Evolutionary conservation across 2,329 filamentous ascomycete species (phyloP).

Genomic region (Helicocarpus griseus): DNA sequence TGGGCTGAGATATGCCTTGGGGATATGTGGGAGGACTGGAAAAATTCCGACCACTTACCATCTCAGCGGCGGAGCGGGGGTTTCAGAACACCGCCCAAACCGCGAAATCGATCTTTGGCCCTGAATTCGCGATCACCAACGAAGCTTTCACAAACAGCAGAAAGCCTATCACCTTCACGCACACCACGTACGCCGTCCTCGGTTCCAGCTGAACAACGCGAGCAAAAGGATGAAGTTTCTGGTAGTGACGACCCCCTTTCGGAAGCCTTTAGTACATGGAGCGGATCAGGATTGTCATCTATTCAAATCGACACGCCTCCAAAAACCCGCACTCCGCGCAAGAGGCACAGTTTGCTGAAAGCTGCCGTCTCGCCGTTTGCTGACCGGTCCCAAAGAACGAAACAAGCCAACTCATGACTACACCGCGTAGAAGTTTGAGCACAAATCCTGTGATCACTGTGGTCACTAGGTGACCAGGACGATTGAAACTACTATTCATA

Average conservation of each 20-base stretch:
- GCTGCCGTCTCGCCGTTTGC: not conserved
- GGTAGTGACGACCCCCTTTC: conserved; percentile 13
- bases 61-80: not conserved
- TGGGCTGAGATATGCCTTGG: conserved; percentile 8
- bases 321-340: not conserved
- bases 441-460: too few relatives aligned
- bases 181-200: not conserved
- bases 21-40: conserved; percentile 1
- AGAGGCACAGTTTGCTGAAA: not conserved
- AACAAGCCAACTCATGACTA: not conserved
- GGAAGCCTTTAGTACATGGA: conserved; percentile 11
- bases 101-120: not conserved
- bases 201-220: not conserved
- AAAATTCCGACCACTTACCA: not conserved
- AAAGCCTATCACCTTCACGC: not conserved
- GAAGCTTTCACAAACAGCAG: not conserved
- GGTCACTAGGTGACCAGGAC: too few relatives aligned
- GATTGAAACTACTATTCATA: too few relatives aligned
- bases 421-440: too few relatives aligned
- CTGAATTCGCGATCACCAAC: not conserved
- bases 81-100: conserved; percentile 2
- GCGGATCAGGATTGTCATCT: conserved; percentile 12
- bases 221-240: conserved; percentile 1
- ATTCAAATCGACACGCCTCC: conserved; percentile 13
- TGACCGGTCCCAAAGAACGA: not conserved